A percentile compares a stretch with the other conserved stretches of the same genome.
These are phyloP conservation scores for Trichophyton benhamiae DNA, from an alignment of 2,329 filamentous ascomycete genomes.

Conservation along the genomic window DNA sequence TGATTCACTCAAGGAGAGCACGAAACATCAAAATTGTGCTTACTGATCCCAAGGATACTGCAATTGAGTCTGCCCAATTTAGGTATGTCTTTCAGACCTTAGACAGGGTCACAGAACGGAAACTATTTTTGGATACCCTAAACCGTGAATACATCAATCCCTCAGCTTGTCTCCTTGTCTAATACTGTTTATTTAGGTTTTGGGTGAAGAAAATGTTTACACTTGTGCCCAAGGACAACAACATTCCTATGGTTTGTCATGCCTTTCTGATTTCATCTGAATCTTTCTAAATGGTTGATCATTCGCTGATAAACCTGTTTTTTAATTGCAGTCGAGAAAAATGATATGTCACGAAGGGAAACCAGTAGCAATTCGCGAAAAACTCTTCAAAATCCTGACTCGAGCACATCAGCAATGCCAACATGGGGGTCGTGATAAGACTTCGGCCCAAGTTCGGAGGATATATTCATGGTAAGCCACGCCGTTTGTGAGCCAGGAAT, in stretches of 20 bases:
- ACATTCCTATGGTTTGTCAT: constrained; percentile 26
- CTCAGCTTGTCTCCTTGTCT: background rate
- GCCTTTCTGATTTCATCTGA: constrained; percentile 5
- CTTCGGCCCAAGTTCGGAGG: constrained; percentile 39
- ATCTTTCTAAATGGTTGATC: background rate
- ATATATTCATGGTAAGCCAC: constrained; percentile 37
- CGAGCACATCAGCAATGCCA: constrained; percentile 40
- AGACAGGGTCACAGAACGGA: background rate
- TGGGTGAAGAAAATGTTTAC: constrained; percentile 45
- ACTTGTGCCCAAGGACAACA: constrained; percentile 30
- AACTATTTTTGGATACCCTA: background rate
- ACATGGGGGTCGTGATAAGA: constrained; percentile 42
- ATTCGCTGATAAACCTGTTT: constrained; percentile 5
- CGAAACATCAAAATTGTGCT: constrained; percentile 37
- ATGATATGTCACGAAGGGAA: constrained; percentile 41
- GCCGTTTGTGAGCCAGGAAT: background rate
- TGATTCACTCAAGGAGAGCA: constrained; percentile 38
- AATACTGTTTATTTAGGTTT: constrained; percentile 26
- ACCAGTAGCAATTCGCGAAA: constrained; percentile 41
- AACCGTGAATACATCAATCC: constrained; percentile 2
- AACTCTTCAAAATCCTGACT: constrained; percentile 40
- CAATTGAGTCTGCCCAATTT: constrained; percentile 40
- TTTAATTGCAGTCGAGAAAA: constrained; percentile 22
- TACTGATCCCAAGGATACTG: constrained; percentile 39
- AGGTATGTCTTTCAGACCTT: constrained; percentile 21